Percentiles rank a stretch among this genome's conserved stretches.
Evolutionary conservation across 257 asterid genomes (phyloP).

Genomic region (Solanum gandarillasii): DNA sequence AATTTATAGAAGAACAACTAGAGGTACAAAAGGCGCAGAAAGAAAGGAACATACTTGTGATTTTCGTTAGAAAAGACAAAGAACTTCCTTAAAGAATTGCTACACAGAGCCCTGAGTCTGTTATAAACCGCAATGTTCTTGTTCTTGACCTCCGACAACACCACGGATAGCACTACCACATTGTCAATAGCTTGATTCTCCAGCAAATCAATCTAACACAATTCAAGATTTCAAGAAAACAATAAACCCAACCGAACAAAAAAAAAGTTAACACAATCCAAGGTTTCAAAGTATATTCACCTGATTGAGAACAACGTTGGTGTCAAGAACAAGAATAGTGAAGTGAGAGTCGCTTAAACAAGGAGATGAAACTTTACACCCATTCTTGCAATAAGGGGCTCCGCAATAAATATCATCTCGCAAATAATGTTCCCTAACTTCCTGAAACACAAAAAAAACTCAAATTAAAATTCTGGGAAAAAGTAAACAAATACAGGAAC

Average conservation of each 20-base stretch:
- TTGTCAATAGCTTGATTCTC: conserved; percentile 85
- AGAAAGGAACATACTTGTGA: conserved; percentile 58
- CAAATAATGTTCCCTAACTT: conserved; percentile 81
- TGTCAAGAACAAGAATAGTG: conserved; percentile 54
- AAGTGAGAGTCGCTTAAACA: conserved; percentile 42
- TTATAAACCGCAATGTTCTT: conserved; percentile 64
- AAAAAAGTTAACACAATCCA: not conserved
- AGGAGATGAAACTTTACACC: conserved; percentile 45
- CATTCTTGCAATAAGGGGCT: conserved; percentile 55
- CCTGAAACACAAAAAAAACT: conserved; percentile 23
- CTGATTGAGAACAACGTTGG: conserved; percentile 92
- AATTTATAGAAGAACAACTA: not conserved
- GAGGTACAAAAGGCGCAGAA: not conserved
- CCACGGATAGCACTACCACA: conserved; percentile 84
- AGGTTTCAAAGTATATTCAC: not conserved
- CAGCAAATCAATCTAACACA: conserved; percentile 75
- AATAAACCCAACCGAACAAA: not conserved
- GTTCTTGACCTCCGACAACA: conserved; percentile 90
- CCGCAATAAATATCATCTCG: conserved; percentile 96
- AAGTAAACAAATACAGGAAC: not conserved
- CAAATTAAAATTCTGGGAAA: not conserved
- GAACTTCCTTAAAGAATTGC: conserved; percentile 59
- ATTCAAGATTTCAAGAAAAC: not conserved
- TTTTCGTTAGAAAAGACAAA: conserved; percentile 85
- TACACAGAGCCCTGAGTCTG: conserved; percentile 79